phyloP scores from a whole-genome alignment of 2,329 filamentous ascomycete genomes.

The Daldinia sp. region DNA sequence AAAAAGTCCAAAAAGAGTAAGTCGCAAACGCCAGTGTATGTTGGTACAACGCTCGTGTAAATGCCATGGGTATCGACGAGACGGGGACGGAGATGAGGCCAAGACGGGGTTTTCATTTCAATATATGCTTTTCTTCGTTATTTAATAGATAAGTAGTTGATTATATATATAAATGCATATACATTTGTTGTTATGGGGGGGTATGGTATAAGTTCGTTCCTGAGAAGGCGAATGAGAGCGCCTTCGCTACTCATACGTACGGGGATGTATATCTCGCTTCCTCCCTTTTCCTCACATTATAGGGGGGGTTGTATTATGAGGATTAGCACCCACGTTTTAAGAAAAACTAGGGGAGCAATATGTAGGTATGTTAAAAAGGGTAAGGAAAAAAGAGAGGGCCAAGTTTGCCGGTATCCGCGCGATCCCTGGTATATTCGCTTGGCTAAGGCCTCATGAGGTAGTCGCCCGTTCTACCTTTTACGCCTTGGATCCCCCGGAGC shows the following conservation, averaged over 20 bases:
- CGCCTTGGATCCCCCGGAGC: conserved; percentile 54
- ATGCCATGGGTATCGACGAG: conserved; percentile 5
- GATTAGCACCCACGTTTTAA: conserved; percentile 1
- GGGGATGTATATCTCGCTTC: conserved; percentile 1
- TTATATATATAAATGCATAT: conserved; percentile 20
- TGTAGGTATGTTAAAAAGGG: neutral
- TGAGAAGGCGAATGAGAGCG: conserved; percentile 35
- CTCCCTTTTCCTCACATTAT: conserved; percentile 5
- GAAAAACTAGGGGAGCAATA: conserved; percentile 1
- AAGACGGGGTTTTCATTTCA: neutral
- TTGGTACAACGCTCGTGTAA: neutral
- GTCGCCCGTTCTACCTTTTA: conserved; percentile 50
- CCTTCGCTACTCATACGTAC: conserved; percentile 24
- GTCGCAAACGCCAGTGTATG: neutral
- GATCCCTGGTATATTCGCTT: conserved; percentile 28
- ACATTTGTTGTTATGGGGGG: conserved; percentile 23
- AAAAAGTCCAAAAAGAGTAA: neutral
- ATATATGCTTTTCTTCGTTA: conserved; percentile 15
- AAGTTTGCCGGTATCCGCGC: conserved; percentile 28
- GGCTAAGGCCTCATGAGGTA: conserved; percentile 43
- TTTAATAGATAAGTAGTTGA: conserved; percentile 15
- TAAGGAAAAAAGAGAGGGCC: conserved; percentile 4
- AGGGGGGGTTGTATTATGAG: conserved; percentile 2
- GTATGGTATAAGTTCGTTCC: conserved; percentile 31
- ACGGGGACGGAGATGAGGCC: neutral